Evolutionary conservation across 495 filamentous ascomycete genomes (phyloP).

Genomic region (Lophiotrema nucula): DNA sequence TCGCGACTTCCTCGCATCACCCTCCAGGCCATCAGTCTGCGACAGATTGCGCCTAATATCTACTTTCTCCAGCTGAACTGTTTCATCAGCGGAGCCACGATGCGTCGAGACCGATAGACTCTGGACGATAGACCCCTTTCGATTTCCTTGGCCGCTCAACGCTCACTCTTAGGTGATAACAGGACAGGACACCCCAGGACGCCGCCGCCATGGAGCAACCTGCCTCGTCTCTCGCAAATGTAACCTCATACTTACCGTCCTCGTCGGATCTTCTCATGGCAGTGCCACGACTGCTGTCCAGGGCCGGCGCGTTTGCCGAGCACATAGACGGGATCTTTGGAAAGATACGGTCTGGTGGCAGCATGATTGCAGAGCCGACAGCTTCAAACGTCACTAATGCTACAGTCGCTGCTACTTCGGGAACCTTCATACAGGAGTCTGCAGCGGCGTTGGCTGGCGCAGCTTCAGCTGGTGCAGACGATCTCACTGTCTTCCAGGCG

Average conservation of each 20-base stretch:
- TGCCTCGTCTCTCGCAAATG: conserved; percentile 14
- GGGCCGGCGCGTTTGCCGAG: conserved; percentile 58
- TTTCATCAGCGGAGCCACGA: neutral
- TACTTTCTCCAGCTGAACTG: neutral
- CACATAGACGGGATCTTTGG: conserved; percentile 58
- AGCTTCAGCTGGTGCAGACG: conserved; percentile 14
- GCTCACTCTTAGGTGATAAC: too few species aligned
- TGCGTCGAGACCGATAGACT: neutral
- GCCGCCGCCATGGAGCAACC: conserved; percentile 21
- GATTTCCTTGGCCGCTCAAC: too few species aligned
- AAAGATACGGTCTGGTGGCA: conserved; percentile 53
- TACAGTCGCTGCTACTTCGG: conserved; percentile 36
- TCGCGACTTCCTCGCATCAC: neutral
- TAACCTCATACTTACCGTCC: conserved; percentile 32
- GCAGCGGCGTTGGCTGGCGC: conserved; percentile 41
- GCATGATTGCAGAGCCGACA: conserved; percentile 59
- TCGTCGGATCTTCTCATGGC: conserved; percentile 55
- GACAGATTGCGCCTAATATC: too few species aligned
- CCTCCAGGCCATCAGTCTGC: too few species aligned
- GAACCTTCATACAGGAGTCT: conserved; percentile 38
- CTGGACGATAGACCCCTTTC: too few species aligned
- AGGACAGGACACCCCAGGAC: too few species aligned
- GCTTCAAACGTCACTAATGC: conserved; percentile 36
- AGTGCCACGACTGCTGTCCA: conserved; percentile 63
- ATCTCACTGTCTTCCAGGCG: conserved; percentile 39